These are phyloP conservation scores for Capsicum baccatum DNA, from an alignment of 257 asterid genomes.

Conservation along the genomic window DNA sequence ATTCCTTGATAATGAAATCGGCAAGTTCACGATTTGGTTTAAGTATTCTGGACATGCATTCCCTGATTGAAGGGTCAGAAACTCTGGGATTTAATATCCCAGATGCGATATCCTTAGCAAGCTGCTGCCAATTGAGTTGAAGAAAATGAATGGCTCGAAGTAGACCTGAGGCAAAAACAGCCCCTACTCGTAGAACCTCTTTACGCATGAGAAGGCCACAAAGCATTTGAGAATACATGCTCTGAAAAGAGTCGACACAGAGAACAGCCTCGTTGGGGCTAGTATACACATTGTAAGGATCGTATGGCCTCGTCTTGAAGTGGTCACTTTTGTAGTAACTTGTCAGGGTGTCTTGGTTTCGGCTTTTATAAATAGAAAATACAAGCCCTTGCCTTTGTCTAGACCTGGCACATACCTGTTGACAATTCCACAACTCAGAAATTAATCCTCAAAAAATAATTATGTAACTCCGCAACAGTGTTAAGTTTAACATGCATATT, in stretches of 20 bases:
- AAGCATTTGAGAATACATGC: constrained; percentile 86
- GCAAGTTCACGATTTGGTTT: constrained; percentile 55
- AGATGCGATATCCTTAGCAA: constrained; percentile 57
- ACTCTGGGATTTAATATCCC: constrained; percentile 59
- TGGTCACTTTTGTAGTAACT: constrained; percentile 81
- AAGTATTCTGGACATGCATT: constrained; percentile 46
- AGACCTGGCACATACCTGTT: constrained; percentile 65
- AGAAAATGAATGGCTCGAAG: constrained; percentile 79
- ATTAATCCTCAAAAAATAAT: not conserved
- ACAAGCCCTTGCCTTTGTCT: constrained; percentile 78
- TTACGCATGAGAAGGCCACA: constrained; percentile 76
- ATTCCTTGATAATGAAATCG: constrained; percentile 48
- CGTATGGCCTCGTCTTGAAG: constrained; percentile 70
- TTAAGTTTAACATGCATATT: too few species aligned
- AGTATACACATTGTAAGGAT: constrained; percentile 70
- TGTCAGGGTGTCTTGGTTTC: constrained; percentile 74
- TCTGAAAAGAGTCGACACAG: constrained; percentile 73
- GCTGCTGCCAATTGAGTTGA: constrained; percentile 64
- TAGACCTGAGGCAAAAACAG: constrained; percentile 81
- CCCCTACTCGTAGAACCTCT: constrained; percentile 76
- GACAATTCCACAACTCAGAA: not conserved
- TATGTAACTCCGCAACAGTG: not conserved
- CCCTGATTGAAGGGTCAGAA: constrained; percentile 43
- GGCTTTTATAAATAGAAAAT: constrained; percentile 73
- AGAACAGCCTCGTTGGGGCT: constrained; percentile 84